Conservation (phyloP, 192 early-diverging fungal species). For the Coemansia sp. region DNA sequence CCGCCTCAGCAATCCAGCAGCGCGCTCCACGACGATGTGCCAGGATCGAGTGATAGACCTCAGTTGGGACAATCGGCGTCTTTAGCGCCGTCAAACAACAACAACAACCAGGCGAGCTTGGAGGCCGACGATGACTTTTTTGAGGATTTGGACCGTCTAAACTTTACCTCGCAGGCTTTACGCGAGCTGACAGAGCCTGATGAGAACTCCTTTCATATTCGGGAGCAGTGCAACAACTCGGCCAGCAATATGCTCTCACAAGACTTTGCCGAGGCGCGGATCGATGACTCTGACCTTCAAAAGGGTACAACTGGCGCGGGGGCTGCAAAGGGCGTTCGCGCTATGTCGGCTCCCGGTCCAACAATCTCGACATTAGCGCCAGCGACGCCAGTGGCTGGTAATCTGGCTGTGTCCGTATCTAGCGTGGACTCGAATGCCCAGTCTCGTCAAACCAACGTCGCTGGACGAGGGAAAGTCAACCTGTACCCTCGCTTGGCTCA, state of each 20-base stretch:
- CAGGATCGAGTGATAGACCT: conserved; percentile 5
- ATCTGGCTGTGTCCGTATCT: conserved; percentile 16
- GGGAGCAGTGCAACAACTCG: conserved; percentile 24
- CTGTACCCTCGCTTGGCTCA: conserved; percentile 35
- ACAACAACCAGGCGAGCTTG: conserved; percentile 9
- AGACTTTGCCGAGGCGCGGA: conserved; percentile 25
- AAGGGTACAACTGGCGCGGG: not conserved
- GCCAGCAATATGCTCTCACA: conserved; percentile 25
- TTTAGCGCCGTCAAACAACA: conserved; percentile 7
- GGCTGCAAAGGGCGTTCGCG: conserved; percentile 3
- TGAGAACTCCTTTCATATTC: conserved; percentile 43
- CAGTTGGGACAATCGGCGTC: not conserved
- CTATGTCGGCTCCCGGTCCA: conserved; percentile 17
- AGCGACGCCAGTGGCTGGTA: conserved; percentile 20
- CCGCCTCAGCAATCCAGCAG: not conserved
- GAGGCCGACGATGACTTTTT: conserved; percentile 21
- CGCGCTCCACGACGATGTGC: not conserved
- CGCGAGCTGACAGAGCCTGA: conserved; percentile 41
- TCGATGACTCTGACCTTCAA: not conserved
- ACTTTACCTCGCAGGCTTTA: conserved; percentile 46
- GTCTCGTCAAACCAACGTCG: not conserved
- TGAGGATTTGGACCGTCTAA: conserved; percentile 28
- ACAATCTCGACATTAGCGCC: conserved; percentile 27
- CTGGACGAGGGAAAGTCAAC: conserved; percentile 23
- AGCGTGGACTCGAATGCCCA: conserved; percentile 14